These are phyloP conservation scores for Perilla frutescens DNA, from an alignment of 257 asterid genomes.

Conservation along the genomic window DNA sequence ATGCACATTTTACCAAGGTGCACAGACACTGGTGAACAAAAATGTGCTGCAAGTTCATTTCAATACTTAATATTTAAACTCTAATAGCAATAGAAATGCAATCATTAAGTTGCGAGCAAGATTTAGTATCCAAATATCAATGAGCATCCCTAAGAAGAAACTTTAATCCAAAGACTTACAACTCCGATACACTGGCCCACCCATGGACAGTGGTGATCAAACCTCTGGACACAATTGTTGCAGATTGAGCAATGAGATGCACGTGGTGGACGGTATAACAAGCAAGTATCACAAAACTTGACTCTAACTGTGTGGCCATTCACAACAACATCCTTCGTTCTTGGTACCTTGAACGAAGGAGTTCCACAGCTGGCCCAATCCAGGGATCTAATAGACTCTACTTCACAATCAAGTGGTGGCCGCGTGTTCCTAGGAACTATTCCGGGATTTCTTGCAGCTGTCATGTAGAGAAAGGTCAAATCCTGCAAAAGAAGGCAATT, in stretches of 20 bases:
- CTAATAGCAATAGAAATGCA: not conserved
- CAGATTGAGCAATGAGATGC: constrained; percentile 97
- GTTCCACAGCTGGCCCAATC: constrained; percentile 64
- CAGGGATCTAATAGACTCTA: constrained; percentile 48
- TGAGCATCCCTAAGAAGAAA: not conserved
- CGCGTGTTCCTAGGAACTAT: constrained; percentile 73
- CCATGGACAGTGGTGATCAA: constrained; percentile 99
- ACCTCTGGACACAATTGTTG: constrained; percentile 94
- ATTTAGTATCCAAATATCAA: not conserved
- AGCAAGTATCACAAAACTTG: constrained; percentile 88
- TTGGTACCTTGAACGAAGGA: constrained; percentile 62
- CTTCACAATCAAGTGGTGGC: constrained; percentile 55
- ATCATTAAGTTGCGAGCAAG: not conserved
- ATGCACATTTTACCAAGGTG: not conserved
- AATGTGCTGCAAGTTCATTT: not conserved
- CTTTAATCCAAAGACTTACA: constrained; percentile 50
- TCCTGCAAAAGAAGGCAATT: constrained; percentile 50
- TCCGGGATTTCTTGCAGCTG: constrained; percentile 82
- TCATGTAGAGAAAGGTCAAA: constrained; percentile 73
- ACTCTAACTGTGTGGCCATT: constrained; percentile 71
- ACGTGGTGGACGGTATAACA: constrained; percentile 90
- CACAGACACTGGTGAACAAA: not conserved
- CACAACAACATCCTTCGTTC: constrained; percentile 68
- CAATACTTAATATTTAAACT: not conserved
- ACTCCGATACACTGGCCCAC: constrained; percentile 94